Evolutionary conservation across 345 rosid genomes (phyloP).

Genomic region (Pistacia atlantica): DNA sequence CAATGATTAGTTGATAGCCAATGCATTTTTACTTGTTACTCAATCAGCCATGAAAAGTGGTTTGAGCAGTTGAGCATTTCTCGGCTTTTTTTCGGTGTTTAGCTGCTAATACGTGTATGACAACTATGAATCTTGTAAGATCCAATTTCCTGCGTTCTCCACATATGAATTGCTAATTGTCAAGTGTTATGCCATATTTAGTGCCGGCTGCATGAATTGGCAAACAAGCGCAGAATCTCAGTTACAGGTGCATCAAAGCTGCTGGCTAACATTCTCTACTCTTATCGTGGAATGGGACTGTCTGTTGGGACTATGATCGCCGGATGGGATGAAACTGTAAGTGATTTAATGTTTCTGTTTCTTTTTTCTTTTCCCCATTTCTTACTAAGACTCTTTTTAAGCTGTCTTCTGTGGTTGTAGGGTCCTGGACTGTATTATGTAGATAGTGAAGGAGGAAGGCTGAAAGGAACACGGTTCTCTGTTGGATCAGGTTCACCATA

Average conservation of each 20-base stretch:
- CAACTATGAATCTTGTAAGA: background rate
- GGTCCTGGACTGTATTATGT: conserved; percentile 99
- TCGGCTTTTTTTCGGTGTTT: background rate
- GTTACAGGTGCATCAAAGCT: conserved; percentile 98
- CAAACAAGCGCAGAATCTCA: conserved; percentile 97
- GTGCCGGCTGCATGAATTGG: conserved; percentile 98
- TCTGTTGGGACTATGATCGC: conserved; percentile 99
- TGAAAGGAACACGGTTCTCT: conserved; percentile 94
- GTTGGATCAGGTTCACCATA: conserved; percentile 99
- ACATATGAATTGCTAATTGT: conserved; percentile 22
- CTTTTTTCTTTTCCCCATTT: background rate
- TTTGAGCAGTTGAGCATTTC: background rate
- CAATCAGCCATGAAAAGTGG: background rate
- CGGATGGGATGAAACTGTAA: conserved; percentile 99
- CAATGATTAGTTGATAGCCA: background rate
- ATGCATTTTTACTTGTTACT: background rate
- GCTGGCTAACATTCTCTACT: conserved; percentile 96
- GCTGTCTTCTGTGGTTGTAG: conserved; percentile 38
- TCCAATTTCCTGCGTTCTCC: background rate
- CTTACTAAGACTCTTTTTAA: background rate
- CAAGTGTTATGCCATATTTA: conserved; percentile 26
- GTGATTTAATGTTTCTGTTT: conserved; percentile 11
- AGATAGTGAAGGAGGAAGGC: conserved; percentile 98
- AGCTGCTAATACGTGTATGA: background rate
- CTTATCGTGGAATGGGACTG: conserved; percentile 97